phyloP scores from a whole-genome alignment of 441 rosid genomes.

The Pelargonium citronellum region DNA sequence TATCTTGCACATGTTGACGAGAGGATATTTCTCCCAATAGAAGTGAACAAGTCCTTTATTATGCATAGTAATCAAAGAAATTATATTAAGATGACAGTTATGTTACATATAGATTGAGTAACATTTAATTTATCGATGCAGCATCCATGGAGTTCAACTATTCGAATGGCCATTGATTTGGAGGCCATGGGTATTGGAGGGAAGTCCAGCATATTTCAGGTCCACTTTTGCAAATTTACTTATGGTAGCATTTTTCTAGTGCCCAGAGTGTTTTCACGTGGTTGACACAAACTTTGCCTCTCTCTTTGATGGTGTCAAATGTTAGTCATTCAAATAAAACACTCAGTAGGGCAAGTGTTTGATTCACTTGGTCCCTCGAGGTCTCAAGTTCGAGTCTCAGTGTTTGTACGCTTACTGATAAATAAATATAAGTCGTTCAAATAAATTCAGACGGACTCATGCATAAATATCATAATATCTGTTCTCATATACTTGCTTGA shows the following conservation, averaged over 20 bases:
- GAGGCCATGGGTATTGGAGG: conserved; percentile 99
- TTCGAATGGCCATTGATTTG: conserved; percentile 77
- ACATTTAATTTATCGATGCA: conserved; percentile 33
- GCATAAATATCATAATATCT: not conserved
- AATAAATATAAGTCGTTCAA: not conserved
- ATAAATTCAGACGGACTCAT: not conserved
- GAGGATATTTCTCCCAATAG: conserved; percentile 4
- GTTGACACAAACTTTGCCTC: not conserved
- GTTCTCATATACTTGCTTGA: not conserved
- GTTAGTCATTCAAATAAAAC: not conserved
- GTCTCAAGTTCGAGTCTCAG: too few relatives aligned
- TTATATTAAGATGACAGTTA: not conserved
- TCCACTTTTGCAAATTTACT: conserved; percentile 23
- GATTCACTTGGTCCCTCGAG: too few relatives aligned
- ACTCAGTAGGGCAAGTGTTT: too few relatives aligned
- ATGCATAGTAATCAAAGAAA: not conserved
- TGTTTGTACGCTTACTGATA: too few relatives aligned
- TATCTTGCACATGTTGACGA: conserved; percentile 11
- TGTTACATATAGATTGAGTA: conserved; percentile 12
- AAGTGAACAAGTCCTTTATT: conserved; percentile 10
- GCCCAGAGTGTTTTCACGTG: not conserved
- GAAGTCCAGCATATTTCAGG: conserved; percentile 85
- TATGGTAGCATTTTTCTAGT: not conserved
- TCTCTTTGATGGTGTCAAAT: not conserved
- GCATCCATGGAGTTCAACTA: conserved; percentile 86